Conservation (phyloP, 1,139 yeast genomes). For the Scheffersomyces illinoinensis region DNA sequence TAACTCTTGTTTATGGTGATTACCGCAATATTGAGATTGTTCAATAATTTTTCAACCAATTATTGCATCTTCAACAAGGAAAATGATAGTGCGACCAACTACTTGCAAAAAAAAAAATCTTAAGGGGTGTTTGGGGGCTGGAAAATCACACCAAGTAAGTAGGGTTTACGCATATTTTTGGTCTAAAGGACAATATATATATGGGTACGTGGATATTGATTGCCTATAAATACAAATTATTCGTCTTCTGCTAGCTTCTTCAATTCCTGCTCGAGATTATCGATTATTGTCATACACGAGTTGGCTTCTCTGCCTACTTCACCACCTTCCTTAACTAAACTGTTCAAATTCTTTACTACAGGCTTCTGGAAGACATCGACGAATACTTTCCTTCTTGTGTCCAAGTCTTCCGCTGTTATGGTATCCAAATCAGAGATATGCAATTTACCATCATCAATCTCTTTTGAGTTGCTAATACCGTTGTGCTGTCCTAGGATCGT, state of each 20-base stretch:
- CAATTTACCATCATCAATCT: slow-evolving; percentile 27
- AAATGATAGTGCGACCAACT: not conserved
- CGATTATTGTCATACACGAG: slow-evolving; percentile 23
- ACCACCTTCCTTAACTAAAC: slow-evolving; percentile 69
- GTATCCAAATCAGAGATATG: slow-evolving; percentile 32
- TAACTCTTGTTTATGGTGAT: not conserved
- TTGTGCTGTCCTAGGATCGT: slow-evolving; percentile 2
- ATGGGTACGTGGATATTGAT: not conserved
- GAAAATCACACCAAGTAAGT: no score
- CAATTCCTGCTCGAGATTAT: slow-evolving; percentile 9
- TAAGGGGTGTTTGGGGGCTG: not conserved
- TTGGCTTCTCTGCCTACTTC: slow-evolving; percentile 66
- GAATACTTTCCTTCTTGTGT: slow-evolving; percentile 59
- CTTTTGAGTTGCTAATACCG: slow-evolving; percentile 3
- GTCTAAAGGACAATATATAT: no score
- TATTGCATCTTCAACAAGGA: not conserved
- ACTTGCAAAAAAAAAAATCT: slow-evolving; percentile 2
- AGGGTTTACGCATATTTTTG: no score
- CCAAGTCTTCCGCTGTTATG: slow-evolving; percentile 55
- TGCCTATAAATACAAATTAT: slow-evolving; percentile 4
- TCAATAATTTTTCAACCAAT: not conserved
- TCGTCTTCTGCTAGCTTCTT: not conserved
- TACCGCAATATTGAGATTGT: not conserved
- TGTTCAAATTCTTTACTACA: slow-evolving; percentile 51
- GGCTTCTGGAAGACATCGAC: slow-evolving; percentile 53